phyloP scores from a whole-genome alignment of 805 yeast genomes.

The Zygosaccharomyces kombuchaensis region DNA sequence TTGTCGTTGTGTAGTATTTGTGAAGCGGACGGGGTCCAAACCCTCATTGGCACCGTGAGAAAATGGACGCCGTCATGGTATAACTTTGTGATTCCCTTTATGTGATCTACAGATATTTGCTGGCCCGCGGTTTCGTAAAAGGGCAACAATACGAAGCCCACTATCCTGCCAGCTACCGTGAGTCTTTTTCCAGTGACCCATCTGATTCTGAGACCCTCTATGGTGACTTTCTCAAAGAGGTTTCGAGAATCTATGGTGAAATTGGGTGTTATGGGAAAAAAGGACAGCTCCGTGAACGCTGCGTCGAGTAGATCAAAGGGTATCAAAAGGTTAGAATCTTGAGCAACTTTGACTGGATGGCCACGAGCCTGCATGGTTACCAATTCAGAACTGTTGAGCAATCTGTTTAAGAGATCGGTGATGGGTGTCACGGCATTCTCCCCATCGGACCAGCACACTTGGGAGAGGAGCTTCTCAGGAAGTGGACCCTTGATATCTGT shows the following conservation, averaged over 20 bases:
- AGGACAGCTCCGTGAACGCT: conserved; percentile 18
- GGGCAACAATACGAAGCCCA: conserved; percentile 33
- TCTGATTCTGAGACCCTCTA: conserved; percentile 37
- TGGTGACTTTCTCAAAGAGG: conserved; percentile 36
- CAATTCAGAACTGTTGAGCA: conserved; percentile 21
- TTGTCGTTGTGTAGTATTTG: conserved; percentile 25
- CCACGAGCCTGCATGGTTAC: conserved; percentile 22
- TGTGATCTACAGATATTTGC: conserved; percentile 32
- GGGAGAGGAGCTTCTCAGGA: conserved; percentile 23
- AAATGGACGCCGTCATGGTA: conserved; percentile 40
- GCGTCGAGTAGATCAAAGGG: conserved; percentile 17
- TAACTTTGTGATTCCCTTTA: conserved; percentile 42
- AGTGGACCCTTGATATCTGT: conserved; percentile 24
- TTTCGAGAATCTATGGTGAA: conserved; percentile 22
- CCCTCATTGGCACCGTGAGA: conserved; percentile 40
- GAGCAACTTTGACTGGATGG: conserved; percentile 5
- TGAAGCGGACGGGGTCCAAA: conserved; percentile 46
- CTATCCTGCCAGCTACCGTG: conserved; percentile 39
- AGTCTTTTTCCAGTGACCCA: conserved; percentile 34
- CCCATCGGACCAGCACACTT: conserved; percentile 33
- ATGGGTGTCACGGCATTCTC: conserved; percentile 33
- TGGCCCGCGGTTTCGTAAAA: conserved; percentile 25
- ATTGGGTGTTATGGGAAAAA: conserved; percentile 22
- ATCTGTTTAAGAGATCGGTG: conserved; percentile 23
- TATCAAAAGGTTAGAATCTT: conserved; percentile 8